These are phyloP conservation scores for Puccinia sorghi DNA, from an alignment of 1,284 basidiomycete species.

Conservation along the genomic window DNA sequence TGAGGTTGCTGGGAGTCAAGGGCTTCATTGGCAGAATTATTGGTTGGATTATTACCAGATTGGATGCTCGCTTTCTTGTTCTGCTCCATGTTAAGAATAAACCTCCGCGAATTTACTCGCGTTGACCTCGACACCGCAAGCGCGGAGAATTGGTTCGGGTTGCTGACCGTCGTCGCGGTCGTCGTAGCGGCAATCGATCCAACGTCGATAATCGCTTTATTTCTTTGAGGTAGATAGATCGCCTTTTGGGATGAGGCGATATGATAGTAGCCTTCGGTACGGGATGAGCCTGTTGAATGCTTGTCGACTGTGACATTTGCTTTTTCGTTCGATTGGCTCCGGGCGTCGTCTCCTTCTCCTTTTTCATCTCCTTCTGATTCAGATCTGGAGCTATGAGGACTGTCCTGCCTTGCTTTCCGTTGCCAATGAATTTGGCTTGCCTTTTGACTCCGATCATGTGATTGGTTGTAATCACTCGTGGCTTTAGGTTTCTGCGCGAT, in stretches of 20 bases:
- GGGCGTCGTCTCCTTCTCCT: conserved; percentile 58
- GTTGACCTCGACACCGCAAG: conserved; percentile 83
- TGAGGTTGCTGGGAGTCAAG: background rate
- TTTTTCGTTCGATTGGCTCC: conserved; percentile 40
- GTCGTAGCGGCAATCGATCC: conserved; percentile 56
- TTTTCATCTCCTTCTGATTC: conserved; percentile 52
- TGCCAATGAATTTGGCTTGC: conserved; percentile 1
- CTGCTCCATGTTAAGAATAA: conserved; percentile 91
- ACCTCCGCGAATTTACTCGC: conserved; percentile 87
- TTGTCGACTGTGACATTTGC: conserved; percentile 54
- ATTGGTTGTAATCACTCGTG: background rate
- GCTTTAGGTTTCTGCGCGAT: conserved; percentile 52
- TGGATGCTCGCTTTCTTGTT: conserved; percentile 67
- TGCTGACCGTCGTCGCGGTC: conserved; percentile 63
- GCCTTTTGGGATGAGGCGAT: conserved; percentile 90
- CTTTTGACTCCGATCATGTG: conserved; percentile 51
- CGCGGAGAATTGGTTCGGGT: conserved; percentile 61
- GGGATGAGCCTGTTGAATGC: conserved; percentile 78
- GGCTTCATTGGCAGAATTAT: conserved; percentile 2
- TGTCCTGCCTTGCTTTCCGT: background rate
- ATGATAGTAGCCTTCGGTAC: conserved; percentile 92
- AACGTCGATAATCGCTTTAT: conserved; percentile 61
- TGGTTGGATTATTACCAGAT: conserved; percentile 4
- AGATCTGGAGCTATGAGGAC: background rate
- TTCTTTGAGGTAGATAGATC: conserved; percentile 70